These are phyloP conservation scores for Flaveria linearis DNA, from an alignment of 129 eudicot genomes.

Conservation along the genomic window DNA sequence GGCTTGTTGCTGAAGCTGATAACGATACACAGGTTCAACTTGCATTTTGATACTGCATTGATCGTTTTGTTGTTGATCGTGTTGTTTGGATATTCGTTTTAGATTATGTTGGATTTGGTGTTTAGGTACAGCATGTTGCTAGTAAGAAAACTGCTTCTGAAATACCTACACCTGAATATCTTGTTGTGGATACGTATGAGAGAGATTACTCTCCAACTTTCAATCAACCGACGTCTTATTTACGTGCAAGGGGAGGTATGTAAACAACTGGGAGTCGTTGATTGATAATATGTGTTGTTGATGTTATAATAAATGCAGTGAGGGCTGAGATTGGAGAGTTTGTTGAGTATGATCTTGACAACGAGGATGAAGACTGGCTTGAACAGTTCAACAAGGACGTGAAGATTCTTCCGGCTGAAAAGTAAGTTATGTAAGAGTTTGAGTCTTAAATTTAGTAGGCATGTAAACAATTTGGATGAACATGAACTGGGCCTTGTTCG, in stretches of 20 bases:
- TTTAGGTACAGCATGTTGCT: constrained; percentile 67
- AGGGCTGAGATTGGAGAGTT: constrained; percentile 95
- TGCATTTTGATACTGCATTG: neutral
- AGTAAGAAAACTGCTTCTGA: constrained; percentile 75
- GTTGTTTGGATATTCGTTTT: neutral
- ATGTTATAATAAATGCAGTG: constrained; percentile 39
- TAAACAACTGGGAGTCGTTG: constrained; percentile 14
- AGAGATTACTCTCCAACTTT: constrained; percentile 87
- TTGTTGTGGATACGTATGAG: constrained; percentile 87
- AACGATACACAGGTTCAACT: constrained; percentile 50
- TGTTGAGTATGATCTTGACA: constrained; percentile 95
- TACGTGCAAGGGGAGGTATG: constrained; percentile 97
- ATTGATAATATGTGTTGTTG: constrained; percentile 4
- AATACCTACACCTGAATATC: constrained; percentile 86
- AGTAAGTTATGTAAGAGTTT: constrained; percentile 40
- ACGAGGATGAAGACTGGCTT: constrained; percentile 98
- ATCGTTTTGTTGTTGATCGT: neutral
- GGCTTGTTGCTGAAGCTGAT: constrained; percentile 78
- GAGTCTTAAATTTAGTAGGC: neutral
- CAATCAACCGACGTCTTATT: constrained; percentile 77
- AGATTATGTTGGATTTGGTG: neutral
- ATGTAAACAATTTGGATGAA: neutral
- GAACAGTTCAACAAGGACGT: constrained; percentile 64
- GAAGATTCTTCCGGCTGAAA: constrained; percentile 64
- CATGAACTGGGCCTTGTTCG: neutral